Conservation (phyloP, 2,329 filamentous ascomycete genomes). For the Talaromyces pinophilus region DNA sequence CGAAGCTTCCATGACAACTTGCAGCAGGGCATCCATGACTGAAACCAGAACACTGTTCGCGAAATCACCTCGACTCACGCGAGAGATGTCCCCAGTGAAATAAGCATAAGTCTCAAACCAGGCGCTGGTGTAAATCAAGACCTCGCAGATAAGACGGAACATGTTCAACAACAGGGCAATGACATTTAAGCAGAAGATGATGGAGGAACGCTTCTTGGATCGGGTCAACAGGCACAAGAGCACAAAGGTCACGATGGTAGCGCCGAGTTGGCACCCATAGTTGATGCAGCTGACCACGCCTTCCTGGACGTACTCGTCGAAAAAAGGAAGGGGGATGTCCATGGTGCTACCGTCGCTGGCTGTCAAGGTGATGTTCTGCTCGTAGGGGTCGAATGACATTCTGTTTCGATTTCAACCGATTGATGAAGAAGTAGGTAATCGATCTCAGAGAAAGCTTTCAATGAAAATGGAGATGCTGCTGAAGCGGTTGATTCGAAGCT, state of each 20-base stretch:
- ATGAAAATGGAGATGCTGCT: neutral
- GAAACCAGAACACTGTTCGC: slow-evolving; percentile 52
- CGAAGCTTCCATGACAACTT: slow-evolving; percentile 58
- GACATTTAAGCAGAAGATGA: slow-evolving; percentile 67
- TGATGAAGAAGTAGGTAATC: neutral
- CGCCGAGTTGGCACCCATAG: slow-evolving; percentile 70
- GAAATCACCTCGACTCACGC: slow-evolving; percentile 49
- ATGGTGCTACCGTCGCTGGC: slow-evolving; percentile 48
- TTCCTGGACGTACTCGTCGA: slow-evolving; percentile 53
- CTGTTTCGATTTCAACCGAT: neutral
- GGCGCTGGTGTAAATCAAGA: slow-evolving; percentile 61
- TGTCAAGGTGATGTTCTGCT: slow-evolving; percentile 54
- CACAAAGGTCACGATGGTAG: slow-evolving; percentile 64
- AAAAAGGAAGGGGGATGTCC: slow-evolving; percentile 41
- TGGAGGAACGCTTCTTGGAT: slow-evolving; percentile 62
- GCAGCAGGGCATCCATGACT: slow-evolving; percentile 55
- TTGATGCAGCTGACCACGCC: slow-evolving; percentile 58
- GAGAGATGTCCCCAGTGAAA: slow-evolving; percentile 57
- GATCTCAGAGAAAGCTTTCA: too few species aligned
- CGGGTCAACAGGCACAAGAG: slow-evolving; percentile 69
- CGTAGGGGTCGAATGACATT: slow-evolving; percentile 53
- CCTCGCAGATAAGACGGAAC: slow-evolving; percentile 50
- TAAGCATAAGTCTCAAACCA: slow-evolving; percentile 64
- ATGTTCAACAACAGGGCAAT: slow-evolving; percentile 62
- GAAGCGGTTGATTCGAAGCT: neutral